Evolutionary conservation across 805 yeast genomes (phyloP).

Genomic region (Yamadazyma takamatsuzukensis): DNA sequence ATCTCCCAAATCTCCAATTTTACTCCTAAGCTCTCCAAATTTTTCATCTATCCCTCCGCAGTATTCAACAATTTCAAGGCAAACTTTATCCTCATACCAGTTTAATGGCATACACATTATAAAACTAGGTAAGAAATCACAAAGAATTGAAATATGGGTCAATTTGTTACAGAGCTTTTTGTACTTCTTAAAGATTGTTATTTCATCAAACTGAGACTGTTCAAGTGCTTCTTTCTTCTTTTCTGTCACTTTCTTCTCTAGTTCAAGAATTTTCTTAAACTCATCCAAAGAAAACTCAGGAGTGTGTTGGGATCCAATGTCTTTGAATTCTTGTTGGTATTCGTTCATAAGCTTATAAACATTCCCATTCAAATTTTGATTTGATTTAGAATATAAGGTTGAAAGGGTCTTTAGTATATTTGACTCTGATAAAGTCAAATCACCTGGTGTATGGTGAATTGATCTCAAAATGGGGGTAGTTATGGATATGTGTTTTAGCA

Average conservation of each 20-base stretch:
- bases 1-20: conserved; percentile 14
- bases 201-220: conserved; percentile 10
- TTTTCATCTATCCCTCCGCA: conserved; percentile 22
- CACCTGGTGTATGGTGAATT: conserved; percentile 24
- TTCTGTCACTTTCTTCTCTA: conserved; percentile 2
- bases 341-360: conserved; percentile 14
- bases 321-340: too few species aligned
- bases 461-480: conserved; percentile 32
- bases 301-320: too few species aligned
- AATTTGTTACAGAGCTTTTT: conserved; percentile 15
- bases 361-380: conserved; percentile 8
- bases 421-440: conserved; percentile 25
- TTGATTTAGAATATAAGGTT: conserved; percentile 7
- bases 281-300: too few species aligned
- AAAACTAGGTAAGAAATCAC: conserved; percentile 31
- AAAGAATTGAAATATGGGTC: conserved; percentile 17
- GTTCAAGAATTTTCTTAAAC: conserved; percentile 5
- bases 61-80: conserved; percentile 23
- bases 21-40: conserved; percentile 15
- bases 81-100: conserved; percentile 32
- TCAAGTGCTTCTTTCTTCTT: conserved; percentile 4
- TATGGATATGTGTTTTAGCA: conserved; percentile 22
- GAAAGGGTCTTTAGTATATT: conserved; percentile 9
- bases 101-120: conserved; percentile 30
- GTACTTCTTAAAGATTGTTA: conserved; percentile 5